Percentiles rank a stretch among this genome's conserved stretches.
Conservation (phyloP, 306 rosid genomes). For the Gastrolobium bilobum region DNA sequence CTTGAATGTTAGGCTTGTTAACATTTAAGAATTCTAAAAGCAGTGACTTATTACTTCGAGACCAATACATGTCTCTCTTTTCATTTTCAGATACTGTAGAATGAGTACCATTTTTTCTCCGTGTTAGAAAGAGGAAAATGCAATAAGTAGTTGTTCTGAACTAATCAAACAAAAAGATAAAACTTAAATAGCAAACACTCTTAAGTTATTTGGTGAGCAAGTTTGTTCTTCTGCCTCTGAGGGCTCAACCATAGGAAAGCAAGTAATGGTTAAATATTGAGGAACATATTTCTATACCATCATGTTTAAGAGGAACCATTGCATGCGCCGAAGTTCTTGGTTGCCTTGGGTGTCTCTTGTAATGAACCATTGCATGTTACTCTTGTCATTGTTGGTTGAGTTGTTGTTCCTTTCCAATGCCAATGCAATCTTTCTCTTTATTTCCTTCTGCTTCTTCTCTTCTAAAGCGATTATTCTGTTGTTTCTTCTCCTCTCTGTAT, state of each 20-base stretch:
- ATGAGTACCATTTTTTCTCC: constrained; percentile 1
- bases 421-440: neutral
- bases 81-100: neutral
- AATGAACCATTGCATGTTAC: neutral
- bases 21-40: neutral
- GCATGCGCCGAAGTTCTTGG: neutral
- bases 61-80: constrained; percentile 24
- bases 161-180: neutral
- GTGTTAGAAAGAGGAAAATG: constrained; percentile 24
- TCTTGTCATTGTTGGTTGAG: neutral
- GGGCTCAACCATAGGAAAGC: no score
- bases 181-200: neutral
- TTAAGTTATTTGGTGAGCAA: neutral
- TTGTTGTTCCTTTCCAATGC: neutral
- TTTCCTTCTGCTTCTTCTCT: constrained; percentile 35
- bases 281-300: constrained; percentile 22
- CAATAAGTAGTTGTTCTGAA: neutral
- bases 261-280: neutral
- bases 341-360: neutral
- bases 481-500: constrained; percentile 43
- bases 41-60: neutral
- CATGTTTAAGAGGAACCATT: neutral
- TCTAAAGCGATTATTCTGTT: constrained; percentile 48
- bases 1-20: constrained; percentile 19
- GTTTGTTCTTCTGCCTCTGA: no score